A percentile compares a stretch with the other conserved stretches of the same genome.
phyloP scores from a whole-genome alignment of 2,329 filamentous ascomycete species.

The Alternaria sp. region DNA sequence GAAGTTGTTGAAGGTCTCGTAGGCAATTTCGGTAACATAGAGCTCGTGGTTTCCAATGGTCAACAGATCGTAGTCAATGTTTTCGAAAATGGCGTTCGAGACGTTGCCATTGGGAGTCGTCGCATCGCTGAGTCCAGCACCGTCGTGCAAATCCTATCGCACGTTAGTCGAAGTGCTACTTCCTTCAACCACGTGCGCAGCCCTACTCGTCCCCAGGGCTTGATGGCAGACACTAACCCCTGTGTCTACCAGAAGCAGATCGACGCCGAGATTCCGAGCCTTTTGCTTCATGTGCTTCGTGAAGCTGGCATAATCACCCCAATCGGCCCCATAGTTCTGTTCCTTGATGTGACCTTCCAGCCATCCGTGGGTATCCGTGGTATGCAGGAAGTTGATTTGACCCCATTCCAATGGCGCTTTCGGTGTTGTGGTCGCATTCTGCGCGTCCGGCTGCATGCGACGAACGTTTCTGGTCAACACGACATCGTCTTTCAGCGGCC shows the following conservation, averaged over 20 bases:
- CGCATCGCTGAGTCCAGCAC: slow-evolving; percentile 67
- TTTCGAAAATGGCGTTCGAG: slow-evolving; percentile 61
- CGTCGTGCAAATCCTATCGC: slow-evolving; percentile 67
- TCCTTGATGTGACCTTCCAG: slow-evolving; percentile 67
- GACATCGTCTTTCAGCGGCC: slow-evolving; percentile 48
- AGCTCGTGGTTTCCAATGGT: slow-evolving; percentile 70
- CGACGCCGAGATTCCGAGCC: slow-evolving; percentile 63
- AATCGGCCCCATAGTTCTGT: slow-evolving; percentile 69
- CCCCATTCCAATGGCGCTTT: slow-evolving; percentile 63
- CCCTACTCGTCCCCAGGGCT: not conserved
- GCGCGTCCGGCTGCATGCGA: slow-evolving; percentile 55
- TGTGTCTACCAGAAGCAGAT: slow-evolving; percentile 66
- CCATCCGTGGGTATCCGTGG: slow-evolving; percentile 68
- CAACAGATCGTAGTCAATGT: slow-evolving; percentile 61
- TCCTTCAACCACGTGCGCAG: not conserved
- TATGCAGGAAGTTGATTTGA: slow-evolving; percentile 71
- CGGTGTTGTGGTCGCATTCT: slow-evolving; percentile 47
- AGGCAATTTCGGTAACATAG: slow-evolving; percentile 66
- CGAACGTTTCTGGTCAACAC: slow-evolving; percentile 50
- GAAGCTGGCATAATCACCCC: slow-evolving; percentile 70
- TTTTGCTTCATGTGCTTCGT: slow-evolving; percentile 65
- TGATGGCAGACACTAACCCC: slow-evolving; percentile 46
- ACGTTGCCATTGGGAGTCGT: slow-evolving; percentile 63
- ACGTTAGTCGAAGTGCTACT: not conserved
- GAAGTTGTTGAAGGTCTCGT: slow-evolving; percentile 66